These are phyloP conservation scores for Fabrea salina DNA, from an alignment of 169 alveolate species.

Conservation along the genomic window DNA sequence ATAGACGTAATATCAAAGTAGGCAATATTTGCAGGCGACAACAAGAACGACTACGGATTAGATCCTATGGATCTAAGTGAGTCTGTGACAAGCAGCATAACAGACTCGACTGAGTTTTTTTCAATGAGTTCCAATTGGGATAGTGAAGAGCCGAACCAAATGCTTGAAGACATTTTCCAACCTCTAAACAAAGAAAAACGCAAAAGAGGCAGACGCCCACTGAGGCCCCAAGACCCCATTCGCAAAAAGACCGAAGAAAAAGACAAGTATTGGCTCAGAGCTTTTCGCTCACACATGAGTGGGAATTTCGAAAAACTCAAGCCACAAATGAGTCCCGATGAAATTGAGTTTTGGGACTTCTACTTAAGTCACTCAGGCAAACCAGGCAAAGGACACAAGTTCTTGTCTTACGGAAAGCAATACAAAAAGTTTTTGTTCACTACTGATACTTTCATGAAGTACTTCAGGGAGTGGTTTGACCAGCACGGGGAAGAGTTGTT, in stretches of 20 bases:
- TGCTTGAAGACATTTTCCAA: slow-evolving; percentile 22
- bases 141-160: not conserved
- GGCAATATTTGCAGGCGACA: not conserved
- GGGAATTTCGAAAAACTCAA: not conserved
- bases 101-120: not conserved
- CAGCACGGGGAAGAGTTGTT: slow-evolving; percentile 5
- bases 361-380: slow-evolving; percentile 13
- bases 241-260: slow-evolving; percentile 32
- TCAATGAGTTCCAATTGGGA: not conserved
- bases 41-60: not conserved
- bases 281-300: not conserved
- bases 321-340: not conserved
- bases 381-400: slow-evolving; percentile 27
- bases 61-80: not conserved
- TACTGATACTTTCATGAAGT: not conserved
- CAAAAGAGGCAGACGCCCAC: slow-evolving; percentile 24
- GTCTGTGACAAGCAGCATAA: not conserved
- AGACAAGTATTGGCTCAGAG: slow-evolving; percentile 33
- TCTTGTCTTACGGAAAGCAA: slow-evolving; percentile 26
- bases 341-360: slow-evolving; percentile 17
- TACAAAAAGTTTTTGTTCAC: slow-evolving; percentile 23
- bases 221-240: slow-evolving; percentile 31
- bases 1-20: not conserved
- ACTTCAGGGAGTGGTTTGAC: slow-evolving; percentile 16
- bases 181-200: not conserved